Evolutionary conservation across 306 rosid species (phyloP).

Genomic region (Luffa acutangula): DNA sequence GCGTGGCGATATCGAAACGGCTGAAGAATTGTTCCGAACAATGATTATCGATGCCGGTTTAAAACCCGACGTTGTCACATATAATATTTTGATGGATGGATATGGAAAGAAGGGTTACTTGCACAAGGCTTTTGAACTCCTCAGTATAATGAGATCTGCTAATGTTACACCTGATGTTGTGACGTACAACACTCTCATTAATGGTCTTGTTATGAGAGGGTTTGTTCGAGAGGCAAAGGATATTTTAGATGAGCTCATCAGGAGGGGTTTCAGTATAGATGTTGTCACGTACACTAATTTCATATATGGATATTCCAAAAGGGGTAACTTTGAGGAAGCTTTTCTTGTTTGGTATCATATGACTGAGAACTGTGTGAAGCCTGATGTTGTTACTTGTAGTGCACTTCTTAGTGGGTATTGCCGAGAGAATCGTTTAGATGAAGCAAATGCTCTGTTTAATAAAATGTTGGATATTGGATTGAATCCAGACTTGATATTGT

Average conservation of each 20-base stretch:
- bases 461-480: conserved; percentile 26
- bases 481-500: conserved; percentile 20
- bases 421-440: conserved; percentile 18
- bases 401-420: conserved; percentile 31
- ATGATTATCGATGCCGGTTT: conserved; percentile 15
- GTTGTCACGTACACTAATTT: conserved; percentile 23
- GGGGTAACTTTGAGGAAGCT: conserved; percentile 28
- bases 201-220: conserved; percentile 25
- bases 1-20: conserved; percentile 20
- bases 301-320: conserved; percentile 24
- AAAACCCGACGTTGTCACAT: conserved; percentile 22
- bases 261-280: conserved; percentile 29
- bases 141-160: conserved; percentile 19
- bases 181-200: conserved; percentile 33
- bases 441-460: conserved; percentile 22
- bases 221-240: conserved; percentile 22
- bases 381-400: conserved; percentile 35
- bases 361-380: conserved; percentile 26
- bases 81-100: conserved; percentile 28
- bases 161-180: conserved; percentile 21
- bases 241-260: conserved; percentile 21
- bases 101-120: conserved; percentile 25
- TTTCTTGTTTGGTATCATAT: conserved; percentile 28
- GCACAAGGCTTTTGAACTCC: conserved; percentile 25
- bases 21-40: conserved; percentile 20